Percentiles rank a stretch among this genome's conserved stretches.
phyloP scores from a whole-genome alignment of 345 rosid species.

The Brassica nigra region DNA sequence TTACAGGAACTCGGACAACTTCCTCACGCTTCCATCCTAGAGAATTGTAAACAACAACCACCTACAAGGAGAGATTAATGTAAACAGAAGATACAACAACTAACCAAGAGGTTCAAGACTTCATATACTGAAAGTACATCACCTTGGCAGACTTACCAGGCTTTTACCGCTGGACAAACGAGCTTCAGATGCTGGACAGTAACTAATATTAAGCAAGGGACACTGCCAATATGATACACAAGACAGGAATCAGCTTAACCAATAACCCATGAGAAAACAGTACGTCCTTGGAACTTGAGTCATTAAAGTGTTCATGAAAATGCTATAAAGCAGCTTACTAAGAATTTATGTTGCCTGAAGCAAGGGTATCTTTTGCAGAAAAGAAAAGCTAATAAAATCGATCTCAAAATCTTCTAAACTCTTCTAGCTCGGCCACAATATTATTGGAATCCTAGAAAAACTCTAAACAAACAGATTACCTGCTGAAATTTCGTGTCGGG shows the following conservation, averaged over 20 bases:
- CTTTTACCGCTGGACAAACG: slow-evolving; percentile 57
- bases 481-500: slow-evolving; percentile 59
- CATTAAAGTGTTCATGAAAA: slow-evolving; percentile 14
- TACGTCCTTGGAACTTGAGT: slow-evolving; percentile 1
- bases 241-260: slow-evolving; percentile 28
- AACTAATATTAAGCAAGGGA: slow-evolving; percentile 89
- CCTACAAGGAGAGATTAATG: slow-evolving; percentile 47
- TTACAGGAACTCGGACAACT: slow-evolving; percentile 76
- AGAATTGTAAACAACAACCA: slow-evolving; percentile 78
- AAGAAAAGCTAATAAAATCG: not conserved
- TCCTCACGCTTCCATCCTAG: slow-evolving; percentile 90
- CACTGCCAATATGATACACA: slow-evolving; percentile 60
- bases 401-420: slow-evolving; percentile 11
- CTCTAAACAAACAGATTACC: slow-evolving; percentile 46
- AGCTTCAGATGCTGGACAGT: slow-evolving; percentile 89
- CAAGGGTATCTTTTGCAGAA: not conserved
- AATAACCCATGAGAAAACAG: slow-evolving; percentile 2
- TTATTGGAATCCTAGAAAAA: slow-evolving; percentile 13
- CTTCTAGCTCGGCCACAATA: slow-evolving; percentile 1
- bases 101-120: slow-evolving; percentile 20
- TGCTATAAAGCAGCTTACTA: not conserved
- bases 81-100: slow-evolving; percentile 24
- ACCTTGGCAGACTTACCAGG: slow-evolving; percentile 55
- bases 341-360: not conserved
- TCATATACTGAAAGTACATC: slow-evolving; percentile 15